Evolutionary conservation across 768 basidiomycete species (phyloP).

Genomic region (Lyophyllum decastes): DNA sequence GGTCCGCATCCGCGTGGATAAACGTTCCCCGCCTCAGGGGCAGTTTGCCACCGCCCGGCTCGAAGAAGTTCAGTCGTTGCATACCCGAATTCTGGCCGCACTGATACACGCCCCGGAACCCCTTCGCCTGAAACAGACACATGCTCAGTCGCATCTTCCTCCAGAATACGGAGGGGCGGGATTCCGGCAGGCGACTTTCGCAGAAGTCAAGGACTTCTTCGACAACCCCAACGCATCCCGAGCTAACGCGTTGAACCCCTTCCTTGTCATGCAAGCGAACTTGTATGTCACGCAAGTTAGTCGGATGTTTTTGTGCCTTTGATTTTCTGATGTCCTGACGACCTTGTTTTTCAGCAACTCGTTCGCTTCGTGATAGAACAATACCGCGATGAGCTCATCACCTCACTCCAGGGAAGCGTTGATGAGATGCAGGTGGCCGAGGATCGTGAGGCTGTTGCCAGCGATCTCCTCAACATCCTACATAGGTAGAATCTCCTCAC

Average conservation of each 20-base stretch:
- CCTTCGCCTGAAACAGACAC: slow-evolving; percentile 64
- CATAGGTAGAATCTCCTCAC: slow-evolving; percentile 54
- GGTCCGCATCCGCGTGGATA: slow-evolving; percentile 84
- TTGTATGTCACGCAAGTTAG: slow-evolving; percentile 88
- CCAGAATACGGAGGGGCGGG: slow-evolving; percentile 68
- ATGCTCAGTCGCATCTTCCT: slow-evolving; percentile 48
- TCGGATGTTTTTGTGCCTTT: not conserved
- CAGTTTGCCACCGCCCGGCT: slow-evolving; percentile 83
- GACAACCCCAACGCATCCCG: slow-evolving; percentile 87
- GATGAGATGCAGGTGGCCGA: slow-evolving; percentile 68
- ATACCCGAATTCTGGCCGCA: slow-evolving; percentile 72
- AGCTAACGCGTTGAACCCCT: slow-evolving; percentile 85
- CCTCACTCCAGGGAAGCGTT: slow-evolving; percentile 62
- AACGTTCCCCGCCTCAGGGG: slow-evolving; percentile 81
- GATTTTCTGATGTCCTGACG: not conserved
- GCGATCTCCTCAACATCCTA: slow-evolving; percentile 83
- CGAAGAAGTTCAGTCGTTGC: slow-evolving; percentile 82
- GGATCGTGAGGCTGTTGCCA: slow-evolving; percentile 82
- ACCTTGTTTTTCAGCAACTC: slow-evolving; percentile 65
- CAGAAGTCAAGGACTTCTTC: slow-evolving; percentile 89
- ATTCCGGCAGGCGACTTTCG: slow-evolving; percentile 82
- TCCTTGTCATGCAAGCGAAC: slow-evolving; percentile 91
- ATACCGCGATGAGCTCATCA: slow-evolving; percentile 84
- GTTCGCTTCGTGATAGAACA: slow-evolving; percentile 92
- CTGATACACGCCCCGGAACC: slow-evolving; percentile 77